These are phyloP conservation scores for Boehmeria nivea DNA, from an alignment of 306 rosid genomes.

Conservation along the genomic window DNA sequence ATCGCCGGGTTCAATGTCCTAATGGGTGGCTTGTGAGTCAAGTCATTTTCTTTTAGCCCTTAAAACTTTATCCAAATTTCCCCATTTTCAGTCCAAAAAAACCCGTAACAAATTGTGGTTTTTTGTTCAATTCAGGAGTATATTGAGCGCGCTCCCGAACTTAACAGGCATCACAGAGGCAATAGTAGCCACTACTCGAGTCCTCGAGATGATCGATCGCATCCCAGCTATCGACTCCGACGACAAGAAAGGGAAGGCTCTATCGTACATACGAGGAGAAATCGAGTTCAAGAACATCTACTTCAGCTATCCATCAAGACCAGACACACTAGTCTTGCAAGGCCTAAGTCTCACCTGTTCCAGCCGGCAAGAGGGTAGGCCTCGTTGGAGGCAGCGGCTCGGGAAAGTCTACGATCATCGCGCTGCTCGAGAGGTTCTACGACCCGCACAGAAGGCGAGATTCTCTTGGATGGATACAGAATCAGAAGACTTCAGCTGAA, in stretches of 20 bases:
- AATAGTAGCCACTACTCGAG: conserved; percentile 53
- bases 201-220: conserved; percentile 64
- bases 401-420: conserved; percentile 76
- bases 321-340: conserved; percentile 52
- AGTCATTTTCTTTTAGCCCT: conserved; percentile 31
- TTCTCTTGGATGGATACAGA: conserved; percentile 72
- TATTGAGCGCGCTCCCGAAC: conserved; percentile 85
- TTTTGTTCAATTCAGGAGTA: conserved; percentile 54
- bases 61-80: background rate
- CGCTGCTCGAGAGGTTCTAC: conserved; percentile 84
- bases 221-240: conserved; percentile 63
- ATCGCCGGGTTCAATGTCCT: conserved; percentile 81
- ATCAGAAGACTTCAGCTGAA: conserved; percentile 62
- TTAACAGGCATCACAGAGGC: conserved; percentile 76
- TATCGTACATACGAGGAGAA: conserved; percentile 78
- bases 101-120: conserved; percentile 10
- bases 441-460: conserved; percentile 71
- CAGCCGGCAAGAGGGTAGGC: conserved; percentile 76
- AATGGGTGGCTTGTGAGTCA: conserved; percentile 92
- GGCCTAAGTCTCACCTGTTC: conserved; percentile 57
- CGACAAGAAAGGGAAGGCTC: conserved; percentile 66
- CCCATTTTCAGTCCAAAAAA: background rate
- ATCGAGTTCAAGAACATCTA: conserved; percentile 50
- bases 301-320: conserved; percentile 74
- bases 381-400: conserved; percentile 92